Conservation (phyloP, 2,329 filamentous ascomycete genomes). For the Pseudogymnoascus sp. region DNA sequence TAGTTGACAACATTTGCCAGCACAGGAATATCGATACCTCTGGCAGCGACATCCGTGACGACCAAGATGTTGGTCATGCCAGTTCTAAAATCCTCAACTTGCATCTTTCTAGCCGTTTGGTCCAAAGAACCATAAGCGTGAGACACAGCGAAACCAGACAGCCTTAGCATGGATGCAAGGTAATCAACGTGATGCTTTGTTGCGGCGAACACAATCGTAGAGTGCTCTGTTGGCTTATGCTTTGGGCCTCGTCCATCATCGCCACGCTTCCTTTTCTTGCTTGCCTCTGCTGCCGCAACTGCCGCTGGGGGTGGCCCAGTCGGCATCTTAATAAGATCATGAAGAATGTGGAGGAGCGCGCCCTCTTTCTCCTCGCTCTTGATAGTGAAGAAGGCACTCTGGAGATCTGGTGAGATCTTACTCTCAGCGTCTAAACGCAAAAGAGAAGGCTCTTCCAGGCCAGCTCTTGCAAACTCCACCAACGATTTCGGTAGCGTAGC, state of each 20-base stretch:
- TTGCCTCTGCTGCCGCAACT: conserved; percentile 30
- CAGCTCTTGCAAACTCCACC: conserved; percentile 91
- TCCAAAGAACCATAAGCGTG: conserved; percentile 94
- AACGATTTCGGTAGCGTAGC: conserved; percentile 89
- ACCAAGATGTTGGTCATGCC: conserved; percentile 86
- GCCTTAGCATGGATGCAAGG: conserved; percentile 67
- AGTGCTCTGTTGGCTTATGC: conserved; percentile 76
- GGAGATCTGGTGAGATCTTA: conserved; percentile 92
- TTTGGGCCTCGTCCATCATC: conserved; percentile 45
- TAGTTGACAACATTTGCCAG: conserved; percentile 98
- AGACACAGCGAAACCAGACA: conserved; percentile 80
- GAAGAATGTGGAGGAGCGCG: conserved; percentile 77
- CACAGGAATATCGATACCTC: conserved; percentile 96
- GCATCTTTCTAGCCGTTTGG: conserved; percentile 84
- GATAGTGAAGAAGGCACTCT: conserved; percentile 89
- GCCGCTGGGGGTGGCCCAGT: conserved; percentile 52
- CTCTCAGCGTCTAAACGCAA: conserved; percentile 89
- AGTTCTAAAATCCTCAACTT: conserved; percentile 81
- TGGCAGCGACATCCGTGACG: conserved; percentile 90
- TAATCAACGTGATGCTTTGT: conserved; percentile 99
- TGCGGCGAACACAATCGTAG: conserved; percentile 88
- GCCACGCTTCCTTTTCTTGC: conserved; percentile 68
- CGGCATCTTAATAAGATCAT: conserved; percentile 90
- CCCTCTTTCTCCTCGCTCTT: conserved; percentile 94
- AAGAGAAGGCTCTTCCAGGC: conserved; percentile 83